Conservation (phyloP, 2,329 filamentous ascomycete genomes). For the Amauroascus niger region DNA sequence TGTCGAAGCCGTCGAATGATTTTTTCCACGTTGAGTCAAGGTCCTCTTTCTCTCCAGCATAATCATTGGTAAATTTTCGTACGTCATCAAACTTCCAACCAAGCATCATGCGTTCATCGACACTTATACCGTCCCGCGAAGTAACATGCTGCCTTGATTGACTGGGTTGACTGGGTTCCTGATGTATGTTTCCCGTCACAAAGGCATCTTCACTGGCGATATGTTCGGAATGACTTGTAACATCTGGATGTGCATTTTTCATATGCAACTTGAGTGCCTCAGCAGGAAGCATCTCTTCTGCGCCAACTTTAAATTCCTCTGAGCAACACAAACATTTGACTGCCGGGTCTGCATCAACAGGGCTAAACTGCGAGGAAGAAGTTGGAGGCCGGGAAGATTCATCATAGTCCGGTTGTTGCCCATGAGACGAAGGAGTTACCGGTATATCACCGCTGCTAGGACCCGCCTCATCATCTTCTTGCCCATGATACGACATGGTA, state of each 20-base stretch:
- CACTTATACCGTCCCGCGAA: not conserved
- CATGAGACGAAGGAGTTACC: constrained; percentile 4
- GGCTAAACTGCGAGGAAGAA: constrained; percentile 6
- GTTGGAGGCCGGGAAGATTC: constrained; percentile 9
- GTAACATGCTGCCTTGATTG: not conserved
- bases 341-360: constrained; percentile 1
- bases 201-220: constrained; percentile 12
- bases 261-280: constrained; percentile 29
- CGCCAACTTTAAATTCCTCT: constrained; percentile 26
- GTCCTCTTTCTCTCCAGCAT: constrained; percentile 25
- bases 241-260: constrained; percentile 27
- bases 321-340: constrained; percentile 33
- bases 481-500: constrained; percentile 4
- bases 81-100: constrained; percentile 34
- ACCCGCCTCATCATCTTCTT: constrained; percentile 5
- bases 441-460: constrained; percentile 6
- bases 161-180: constrained; percentile 9
- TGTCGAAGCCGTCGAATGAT: constrained; percentile 25
- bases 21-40: constrained; percentile 28
- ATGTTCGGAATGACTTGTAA: constrained; percentile 18
- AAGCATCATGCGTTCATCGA: constrained; percentile 27
- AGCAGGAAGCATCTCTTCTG: constrained; percentile 22
- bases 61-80: constrained; percentile 27
- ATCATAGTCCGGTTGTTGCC: constrained; percentile 1
- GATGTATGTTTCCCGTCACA: not conserved